Conservation (phyloP, 331 rosid genomes). For the Arachis monticola region DNA sequence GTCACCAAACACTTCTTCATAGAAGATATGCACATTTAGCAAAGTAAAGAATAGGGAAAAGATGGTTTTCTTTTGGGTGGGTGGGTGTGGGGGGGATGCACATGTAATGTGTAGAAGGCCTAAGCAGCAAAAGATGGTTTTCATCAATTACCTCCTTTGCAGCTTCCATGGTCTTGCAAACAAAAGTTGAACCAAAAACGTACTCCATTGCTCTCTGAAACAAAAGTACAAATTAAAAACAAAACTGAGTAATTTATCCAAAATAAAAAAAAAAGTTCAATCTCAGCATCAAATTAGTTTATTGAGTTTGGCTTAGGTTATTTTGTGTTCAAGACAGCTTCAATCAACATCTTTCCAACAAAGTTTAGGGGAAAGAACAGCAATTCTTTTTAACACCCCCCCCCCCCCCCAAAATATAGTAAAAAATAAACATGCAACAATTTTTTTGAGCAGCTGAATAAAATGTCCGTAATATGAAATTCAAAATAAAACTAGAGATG, state of each 20-base stretch:
- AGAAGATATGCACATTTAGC: constrained; percentile 11
- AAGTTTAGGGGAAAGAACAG: not conserved
- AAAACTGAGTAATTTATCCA: constrained; percentile 24
- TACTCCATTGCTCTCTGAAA: constrained; percentile 91
- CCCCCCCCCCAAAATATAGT: not conserved
- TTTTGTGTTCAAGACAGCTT: not conserved
- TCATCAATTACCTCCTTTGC: constrained; percentile 89
- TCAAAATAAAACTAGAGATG: constrained; percentile 9
- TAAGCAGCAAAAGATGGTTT: not conserved
- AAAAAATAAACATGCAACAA: not conserved
- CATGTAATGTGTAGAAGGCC: too few species aligned
- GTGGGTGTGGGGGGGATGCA: too few species aligned
- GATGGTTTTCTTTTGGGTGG: too few species aligned
- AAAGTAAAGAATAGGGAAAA: constrained; percentile 10
- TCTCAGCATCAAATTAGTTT: not conserved
- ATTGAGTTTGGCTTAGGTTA: not conserved
- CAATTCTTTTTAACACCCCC: not conserved
- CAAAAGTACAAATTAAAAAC: constrained; percentile 31
- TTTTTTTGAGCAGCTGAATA: constrained; percentile 13
- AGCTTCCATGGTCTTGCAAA: constrained; percentile 83
- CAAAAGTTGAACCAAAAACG: constrained; percentile 93
- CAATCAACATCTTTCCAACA: not conserved
- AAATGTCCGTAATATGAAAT: constrained; percentile 11
- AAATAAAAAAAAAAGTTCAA: not conserved
- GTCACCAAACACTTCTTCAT: constrained; percentile 11